Evolutionary conservation across 2,329 filamentous ascomycete species (phyloP), one percentile per base, ranked within the genome.

Genomic region (Pseudocercospora macadamiae): DNA sequence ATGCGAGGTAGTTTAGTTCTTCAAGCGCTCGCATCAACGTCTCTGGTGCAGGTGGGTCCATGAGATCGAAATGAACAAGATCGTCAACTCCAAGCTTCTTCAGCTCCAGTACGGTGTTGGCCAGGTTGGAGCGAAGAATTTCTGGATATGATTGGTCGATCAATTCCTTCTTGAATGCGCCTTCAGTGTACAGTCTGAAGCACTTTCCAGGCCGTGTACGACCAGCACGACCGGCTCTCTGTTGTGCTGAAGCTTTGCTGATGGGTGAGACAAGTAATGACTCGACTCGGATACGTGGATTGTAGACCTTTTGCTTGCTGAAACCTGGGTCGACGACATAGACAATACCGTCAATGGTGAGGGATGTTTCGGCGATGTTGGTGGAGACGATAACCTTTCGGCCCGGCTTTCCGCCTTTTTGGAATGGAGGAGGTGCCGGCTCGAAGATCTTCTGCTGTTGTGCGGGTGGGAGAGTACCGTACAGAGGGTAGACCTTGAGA

Each of bases 321-420:
- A 99, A 99, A 32, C 95, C 95, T 2, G 95, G 93, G 71, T 99
- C 95, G n/a, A 99, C 93, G 30, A 99, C 95, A 71, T 97, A 99
- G 32, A 99, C 95, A 64, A 99, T 99, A 73, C 95, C 95, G 72
- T 99, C 95, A 61, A 99, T 99, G 47, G 95, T 99, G 76, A 99
- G 85, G 70, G 89, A 93, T 0, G 95, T 99, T 80, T 99, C 95
- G 44, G 95, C 95, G 75, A 99, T 99, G 76, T 99, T 99, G 66
- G 95, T 99, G 8, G 93, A 91, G 26, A 99, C 84, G 68, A 99
- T 96, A 72, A 88, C 88, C 76, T 99, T 99, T 62, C 95, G 85
- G n/a, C 95, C 95, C 0, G 95, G 90, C 19, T 88, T 84, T 34
- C 93, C 93, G 55, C 90, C 91, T 54, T 86, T 84, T 66, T 83